These are phyloP conservation scores for Rutidosis leptorrhynchoides DNA, from an alignment of 129 eudicot species.

Conservation along the genomic window DNA sequence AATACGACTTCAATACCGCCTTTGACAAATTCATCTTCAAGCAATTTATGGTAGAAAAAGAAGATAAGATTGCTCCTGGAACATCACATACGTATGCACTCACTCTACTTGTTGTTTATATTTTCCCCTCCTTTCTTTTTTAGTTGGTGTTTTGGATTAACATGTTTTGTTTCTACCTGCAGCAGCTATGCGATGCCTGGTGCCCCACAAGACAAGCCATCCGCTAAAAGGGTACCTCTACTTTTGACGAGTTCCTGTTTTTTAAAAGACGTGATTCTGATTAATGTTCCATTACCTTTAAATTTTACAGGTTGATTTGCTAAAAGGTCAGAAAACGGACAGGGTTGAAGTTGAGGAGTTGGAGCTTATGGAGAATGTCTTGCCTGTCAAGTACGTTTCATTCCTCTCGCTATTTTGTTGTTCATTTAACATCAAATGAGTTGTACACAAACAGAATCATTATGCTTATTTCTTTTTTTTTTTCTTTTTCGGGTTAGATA, in stretches of 20 bases:
- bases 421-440: not conserved
- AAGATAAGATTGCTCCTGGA: constrained; percentile 10
- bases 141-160: not conserved
- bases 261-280: too few species aligned
- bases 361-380: constrained; percentile 3
- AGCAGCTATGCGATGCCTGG: constrained; percentile 9
- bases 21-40: too few species aligned
- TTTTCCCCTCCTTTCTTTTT: too few species aligned
- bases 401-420: too few species aligned
- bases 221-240: not conserved
- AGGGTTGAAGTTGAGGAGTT: not conserved
- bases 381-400: constrained; percentile 7
- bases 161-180: not conserved
- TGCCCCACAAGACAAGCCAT: constrained; percentile 9
- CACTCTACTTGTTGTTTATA: too few species aligned
- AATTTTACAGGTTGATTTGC: not conserved
- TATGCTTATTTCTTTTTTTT: not conserved
- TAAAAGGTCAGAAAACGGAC: not conserved
- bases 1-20: too few species aligned
- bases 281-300: too few species aligned
- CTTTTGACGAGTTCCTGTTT: too few species aligned
- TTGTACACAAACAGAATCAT: not conserved
- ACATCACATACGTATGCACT: not conserved
- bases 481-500: not conserved
- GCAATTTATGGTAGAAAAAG: not conserved